These are phyloP conservation scores for Penicillium chermesinum DNA, from an alignment of 495 filamentous ascomycete genomes.

Conservation along the genomic window DNA sequence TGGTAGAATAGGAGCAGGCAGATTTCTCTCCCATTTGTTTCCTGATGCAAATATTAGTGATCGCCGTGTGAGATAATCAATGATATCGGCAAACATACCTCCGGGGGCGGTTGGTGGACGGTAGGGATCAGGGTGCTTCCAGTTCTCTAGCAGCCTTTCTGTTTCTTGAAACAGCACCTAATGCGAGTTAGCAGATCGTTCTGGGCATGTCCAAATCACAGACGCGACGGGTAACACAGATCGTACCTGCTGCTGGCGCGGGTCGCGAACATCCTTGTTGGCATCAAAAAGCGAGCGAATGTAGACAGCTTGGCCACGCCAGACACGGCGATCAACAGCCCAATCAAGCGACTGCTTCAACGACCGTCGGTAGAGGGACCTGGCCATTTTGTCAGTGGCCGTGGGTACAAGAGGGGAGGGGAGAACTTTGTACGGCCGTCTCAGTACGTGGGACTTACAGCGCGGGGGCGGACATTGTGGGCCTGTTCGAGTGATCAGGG, in stretches of 20 bases:
- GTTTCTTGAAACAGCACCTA: constrained; percentile 80
- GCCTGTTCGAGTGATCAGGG: constrained; percentile 5
- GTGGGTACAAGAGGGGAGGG: not conserved
- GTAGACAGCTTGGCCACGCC: constrained; percentile 93
- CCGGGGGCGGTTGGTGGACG: constrained; percentile 82
- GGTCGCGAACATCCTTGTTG: constrained; percentile 81
- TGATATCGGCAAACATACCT: constrained; percentile 51
- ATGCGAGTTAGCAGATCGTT: constrained; percentile 3
- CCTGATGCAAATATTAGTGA: constrained; percentile 47
- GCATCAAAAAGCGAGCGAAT: constrained; percentile 94
- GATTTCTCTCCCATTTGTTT: constrained; percentile 93
- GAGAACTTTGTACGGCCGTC: not conserved
- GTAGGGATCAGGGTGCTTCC: constrained; percentile 98
- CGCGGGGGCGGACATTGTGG: constrained; percentile 36
- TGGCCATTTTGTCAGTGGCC: constrained; percentile 31
- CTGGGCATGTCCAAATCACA: not conserved
- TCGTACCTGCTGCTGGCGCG: constrained; percentile 77
- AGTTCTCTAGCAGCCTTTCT: constrained; percentile 80
- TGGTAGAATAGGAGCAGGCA: constrained; percentile 71
- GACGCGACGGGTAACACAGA: not conserved
- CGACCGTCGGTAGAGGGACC: constrained; percentile 87
- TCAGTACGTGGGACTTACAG: constrained; percentile 25
- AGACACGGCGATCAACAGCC: constrained; percentile 83
- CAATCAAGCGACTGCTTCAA: constrained; percentile 93
- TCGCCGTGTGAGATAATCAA: not conserved